Conservation (phyloP, 2,329 filamentous ascomycete genomes). For the Calcarisporium arbuscula region DNA sequence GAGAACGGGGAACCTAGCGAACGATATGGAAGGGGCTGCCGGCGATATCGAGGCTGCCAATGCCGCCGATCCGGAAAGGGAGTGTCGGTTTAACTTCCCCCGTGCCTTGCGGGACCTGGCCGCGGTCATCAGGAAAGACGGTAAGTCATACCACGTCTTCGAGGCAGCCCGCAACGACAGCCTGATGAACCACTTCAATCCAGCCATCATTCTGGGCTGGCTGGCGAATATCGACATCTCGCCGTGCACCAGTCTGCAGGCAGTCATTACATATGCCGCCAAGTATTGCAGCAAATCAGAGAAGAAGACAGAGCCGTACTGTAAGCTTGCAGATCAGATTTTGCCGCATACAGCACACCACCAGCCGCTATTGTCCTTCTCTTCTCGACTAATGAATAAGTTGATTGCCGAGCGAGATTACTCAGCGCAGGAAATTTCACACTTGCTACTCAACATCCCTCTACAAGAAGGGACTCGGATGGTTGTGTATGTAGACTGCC, state of each 20-base stretch:
- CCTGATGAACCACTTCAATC: slow-evolving; percentile 5
- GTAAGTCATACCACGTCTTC: slow-evolving; percentile 3
- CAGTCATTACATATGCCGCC: slow-evolving; percentile 4
- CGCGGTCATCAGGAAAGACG: slow-evolving; percentile 1
- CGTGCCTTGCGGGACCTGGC: slow-evolving; percentile 1
- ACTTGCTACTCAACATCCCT: slow-evolving; percentile 2
- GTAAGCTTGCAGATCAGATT: slow-evolving; percentile 2
- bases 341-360: slow-evolving; percentile 2
- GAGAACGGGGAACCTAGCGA: slow-evolving; percentile 3
- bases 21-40: too few species aligned
- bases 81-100: slow-evolving; percentile 3
- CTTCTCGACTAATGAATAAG: slow-evolving; percentile 4
- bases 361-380: too few species aligned
- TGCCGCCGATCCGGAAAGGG: slow-evolving; percentile 1
- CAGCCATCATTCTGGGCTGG: slow-evolving; percentile 3
- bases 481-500: slow-evolving; percentile 2
- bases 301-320: slow-evolving; percentile 3
- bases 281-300: slow-evolving; percentile 7
- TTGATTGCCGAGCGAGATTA: slow-evolving; percentile 6
- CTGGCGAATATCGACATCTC: slow-evolving; percentile 5
- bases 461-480: slow-evolving; percentile 5
- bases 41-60: background rate
- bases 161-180: slow-evolving; percentile 1
- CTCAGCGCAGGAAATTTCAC: slow-evolving; percentile 5
- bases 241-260: slow-evolving; percentile 5